These are phyloP conservation scores for Kandelia obovata DNA, from an alignment of 345 rosid species.

Conservation along the genomic window DNA sequence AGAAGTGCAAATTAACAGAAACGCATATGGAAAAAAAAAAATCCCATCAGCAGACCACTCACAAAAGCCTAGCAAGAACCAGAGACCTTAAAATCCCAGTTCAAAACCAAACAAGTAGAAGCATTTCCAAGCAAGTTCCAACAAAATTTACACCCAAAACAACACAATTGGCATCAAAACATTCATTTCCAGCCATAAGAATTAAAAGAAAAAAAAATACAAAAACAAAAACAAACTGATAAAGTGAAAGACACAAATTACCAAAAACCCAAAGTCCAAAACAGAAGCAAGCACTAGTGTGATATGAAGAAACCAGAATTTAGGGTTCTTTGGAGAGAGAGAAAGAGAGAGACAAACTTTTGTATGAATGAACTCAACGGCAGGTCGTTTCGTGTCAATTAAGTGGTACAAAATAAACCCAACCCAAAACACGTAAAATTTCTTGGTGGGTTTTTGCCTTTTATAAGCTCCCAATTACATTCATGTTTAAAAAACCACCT, in stretches of 20 bases:
- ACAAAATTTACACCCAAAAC: slow-evolving; percentile 18
- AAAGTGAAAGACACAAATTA: slow-evolving; percentile 11
- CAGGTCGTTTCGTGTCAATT: slow-evolving; percentile 13
- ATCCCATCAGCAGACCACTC: not conserved
- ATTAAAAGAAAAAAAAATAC: not conserved
- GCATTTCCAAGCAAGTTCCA: slow-evolving; percentile 13
- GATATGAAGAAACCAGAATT: slow-evolving; percentile 34
- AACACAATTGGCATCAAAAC: slow-evolving; percentile 8
- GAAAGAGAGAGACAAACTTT: slow-evolving; percentile 2
- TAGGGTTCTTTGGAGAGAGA: slow-evolving; percentile 33
- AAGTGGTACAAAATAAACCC: slow-evolving; percentile 5
- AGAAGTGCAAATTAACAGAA: slow-evolving; percentile 3
- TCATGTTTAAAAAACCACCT: not conserved
- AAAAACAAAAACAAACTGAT: not conserved
- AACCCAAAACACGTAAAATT: not conserved
- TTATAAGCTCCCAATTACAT: slow-evolving; percentile 10
- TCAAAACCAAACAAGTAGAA: not conserved
- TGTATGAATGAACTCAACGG: slow-evolving; percentile 11
- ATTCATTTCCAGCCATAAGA: slow-evolving; percentile 23
- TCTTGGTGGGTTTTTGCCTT: not conserved
- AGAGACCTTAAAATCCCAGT: not conserved
- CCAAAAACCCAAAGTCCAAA: slow-evolving; percentile 17
- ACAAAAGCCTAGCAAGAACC: slow-evolving; percentile 21
- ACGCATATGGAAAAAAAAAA: not conserved
- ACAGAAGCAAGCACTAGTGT: slow-evolving; percentile 23